Evolutionary conservation across 805 yeast genomes (phyloP), one percentile per base, ranked within the genome.

Genomic region (Ogataea pini): DNA sequence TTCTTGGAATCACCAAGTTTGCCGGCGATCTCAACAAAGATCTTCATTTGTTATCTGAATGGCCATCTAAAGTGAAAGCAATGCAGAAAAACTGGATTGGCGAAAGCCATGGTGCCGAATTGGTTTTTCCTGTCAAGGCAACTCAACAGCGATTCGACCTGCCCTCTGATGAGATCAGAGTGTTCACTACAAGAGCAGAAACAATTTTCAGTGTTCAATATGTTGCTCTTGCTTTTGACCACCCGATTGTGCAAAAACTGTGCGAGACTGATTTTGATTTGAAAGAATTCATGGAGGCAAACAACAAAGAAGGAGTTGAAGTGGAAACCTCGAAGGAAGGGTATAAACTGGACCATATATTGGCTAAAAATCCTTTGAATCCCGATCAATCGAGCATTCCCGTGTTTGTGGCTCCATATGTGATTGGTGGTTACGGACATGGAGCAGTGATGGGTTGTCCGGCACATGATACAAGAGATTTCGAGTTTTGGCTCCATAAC

Each of bases 361-460:
- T 61, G 24, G 83, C 78, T 0, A 56, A 70, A 0, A 75, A 87
- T 50, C 99, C 99, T 1, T 66, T 91, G 1, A 67, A 69, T 28
- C 63, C 71, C 13, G 34, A 14, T 1, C 61, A 65, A 2, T 46
- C 63, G 0, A 56, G 68, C 25, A 49, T 92, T 4, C 97, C 97
- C 0, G 81, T 92, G 0, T 94, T 79, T 70, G 91, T 78, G 2
- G 97, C 98, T 0, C 96, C 97, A 0, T 94, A 91, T 65, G 98
- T 92, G 0, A 63, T 92, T 29, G 82, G 86, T 3, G 70, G 78
- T 3, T 92, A 92, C 62, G 97, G 97, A 0, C 81, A 81, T 48
- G 96, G 97, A 33, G 96, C 96, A 0, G 98, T 92, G 0, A 92
- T 94, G 98, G 99, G 99, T 1, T 89, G 95, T 59, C 99, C 99